These are phyloP conservation scores for Tricholoma sp. DNA, from an alignment of 768 basidiomycete genomes.

Conservation along the genomic window DNA sequence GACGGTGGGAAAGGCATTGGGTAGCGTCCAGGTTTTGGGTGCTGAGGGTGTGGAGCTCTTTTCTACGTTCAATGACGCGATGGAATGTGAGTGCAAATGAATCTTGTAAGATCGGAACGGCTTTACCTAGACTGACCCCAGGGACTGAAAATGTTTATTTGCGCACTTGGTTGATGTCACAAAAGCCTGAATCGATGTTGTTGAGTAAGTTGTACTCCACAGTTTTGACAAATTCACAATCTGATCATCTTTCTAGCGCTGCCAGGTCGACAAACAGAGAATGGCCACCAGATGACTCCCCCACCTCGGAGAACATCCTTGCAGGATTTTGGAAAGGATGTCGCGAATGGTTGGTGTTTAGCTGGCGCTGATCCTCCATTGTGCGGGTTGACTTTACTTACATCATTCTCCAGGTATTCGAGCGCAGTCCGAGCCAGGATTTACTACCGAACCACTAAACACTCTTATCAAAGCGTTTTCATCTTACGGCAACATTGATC, in stretches of 20 bases:
- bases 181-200: slow-evolving; percentile 47
- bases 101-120: background rate
- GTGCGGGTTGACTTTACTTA: background rate
- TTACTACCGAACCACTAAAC: slow-evolving; percentile 56
- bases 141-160: slow-evolving; percentile 96
- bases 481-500: slow-evolving; percentile 56
- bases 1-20: slow-evolving; percentile 64
- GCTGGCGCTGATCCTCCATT: background rate
- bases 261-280: slow-evolving; percentile 51
- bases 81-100: slow-evolving; percentile 68
- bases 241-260: slow-evolving; percentile 33
- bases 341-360: slow-evolving; percentile 48
- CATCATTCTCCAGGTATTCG: slow-evolving; percentile 19
- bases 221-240: background rate
- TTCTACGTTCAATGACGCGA: slow-evolving; percentile 76
- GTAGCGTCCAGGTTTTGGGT: slow-evolving; percentile 76
- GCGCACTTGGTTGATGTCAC: slow-evolving; percentile 68
- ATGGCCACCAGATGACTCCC: slow-evolving; percentile 30
- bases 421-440: slow-evolving; percentile 22
- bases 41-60: slow-evolving; percentile 78
- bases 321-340: slow-evolving; percentile 66
- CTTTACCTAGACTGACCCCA: slow-evolving; percentile 11
- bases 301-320: slow-evolving; percentile 69
- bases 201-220: slow-evolving; percentile 31
- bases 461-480: slow-evolving; percentile 79